A percentile compares a stretch with the other conserved stretches of the same genome.
Evolutionary conservation across 352 stramenopile genomes (phyloP).

Genomic region (Phytopythium aichiense): DNA sequence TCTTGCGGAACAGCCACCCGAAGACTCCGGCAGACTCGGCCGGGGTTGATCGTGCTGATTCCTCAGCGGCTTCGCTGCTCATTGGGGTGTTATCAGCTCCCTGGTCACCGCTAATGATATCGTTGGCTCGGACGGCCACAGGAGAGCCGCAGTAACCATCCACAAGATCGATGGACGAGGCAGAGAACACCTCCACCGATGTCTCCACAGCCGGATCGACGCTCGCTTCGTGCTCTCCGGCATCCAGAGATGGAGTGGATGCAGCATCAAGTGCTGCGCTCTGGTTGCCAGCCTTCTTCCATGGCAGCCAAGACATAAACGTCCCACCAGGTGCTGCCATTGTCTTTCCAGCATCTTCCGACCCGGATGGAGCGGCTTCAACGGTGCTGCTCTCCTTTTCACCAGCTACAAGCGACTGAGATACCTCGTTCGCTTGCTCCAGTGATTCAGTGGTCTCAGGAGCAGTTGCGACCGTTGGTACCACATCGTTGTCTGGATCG

Average conservation of each 20-base stretch:
- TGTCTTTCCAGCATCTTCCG: neutral
- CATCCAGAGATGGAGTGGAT: neutral
- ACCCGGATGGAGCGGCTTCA: neutral
- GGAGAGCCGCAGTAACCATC: conserved; percentile 1
- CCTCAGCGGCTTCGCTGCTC: neutral
- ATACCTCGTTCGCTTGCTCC: conserved; percentile 16
- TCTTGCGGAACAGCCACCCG: conserved; percentile 3
- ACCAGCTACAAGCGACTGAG: neutral
- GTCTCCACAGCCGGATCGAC: neutral
- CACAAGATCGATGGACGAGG: conserved; percentile 1
- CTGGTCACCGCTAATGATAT: neutral
- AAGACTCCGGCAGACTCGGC: neutral
- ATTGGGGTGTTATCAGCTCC: neutral
- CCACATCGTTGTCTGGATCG: neutral
- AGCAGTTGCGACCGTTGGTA: neutral
- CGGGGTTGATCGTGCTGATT: neutral
- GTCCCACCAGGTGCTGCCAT: neutral
- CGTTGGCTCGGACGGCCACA: neutral
- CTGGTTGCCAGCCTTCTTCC: neutral
- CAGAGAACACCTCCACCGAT: neutral
- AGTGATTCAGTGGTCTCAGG: neutral
- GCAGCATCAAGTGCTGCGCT: neutral
- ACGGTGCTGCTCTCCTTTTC: neutral
- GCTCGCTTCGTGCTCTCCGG: neutral
- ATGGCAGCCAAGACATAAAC: conserved; percentile 8